A percentile compares a stretch with the other conserved stretches of the same genome.
These are phyloP conservation scores for Colletotrichum orbiculare DNA, from an alignment of 2,329 filamentous ascomycete genomes.

Conservation along the genomic window DNA sequence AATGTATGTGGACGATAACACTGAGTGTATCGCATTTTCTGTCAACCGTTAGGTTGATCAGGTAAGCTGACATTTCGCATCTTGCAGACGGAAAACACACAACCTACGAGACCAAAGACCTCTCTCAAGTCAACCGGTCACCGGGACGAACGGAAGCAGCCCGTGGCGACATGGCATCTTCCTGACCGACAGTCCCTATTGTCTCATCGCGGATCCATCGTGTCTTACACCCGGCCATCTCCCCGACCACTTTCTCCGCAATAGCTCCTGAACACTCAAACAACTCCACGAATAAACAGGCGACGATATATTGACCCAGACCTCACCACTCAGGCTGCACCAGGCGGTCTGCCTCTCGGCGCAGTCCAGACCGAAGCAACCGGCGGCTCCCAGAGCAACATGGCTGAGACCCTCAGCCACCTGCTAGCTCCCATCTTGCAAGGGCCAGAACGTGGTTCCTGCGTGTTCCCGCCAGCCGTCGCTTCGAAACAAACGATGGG, in stretches of 20 bases:
- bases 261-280: not conserved
- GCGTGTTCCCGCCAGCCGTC: not conserved
- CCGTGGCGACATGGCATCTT: too few relatives aligned
- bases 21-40: too few relatives aligned
- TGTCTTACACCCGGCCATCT: not conserved
- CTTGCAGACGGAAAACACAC: too few relatives aligned
- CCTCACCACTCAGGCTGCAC: not conserved
- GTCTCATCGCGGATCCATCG: constrained; percentile 12
- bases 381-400: not conserved
- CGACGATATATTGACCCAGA: not conserved
- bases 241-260: not conserved
- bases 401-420: constrained; percentile 14
- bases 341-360: constrained; percentile 18
- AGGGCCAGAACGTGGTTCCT: constrained; percentile 3
- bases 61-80: too few relatives aligned
- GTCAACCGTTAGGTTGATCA: too few relatives aligned
- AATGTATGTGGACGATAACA: too few relatives aligned
- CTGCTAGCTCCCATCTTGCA: not conserved
- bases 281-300: constrained; percentile 12
- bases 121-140: too few relatives aligned
- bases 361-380: constrained; percentile 3
- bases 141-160: too few relatives aligned
- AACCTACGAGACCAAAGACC: too few relatives aligned
- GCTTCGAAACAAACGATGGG: too few relatives aligned
- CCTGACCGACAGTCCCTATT: not conserved